Conservation (phyloP, 441 rosid genomes). For the Croton laevigatus region DNA sequence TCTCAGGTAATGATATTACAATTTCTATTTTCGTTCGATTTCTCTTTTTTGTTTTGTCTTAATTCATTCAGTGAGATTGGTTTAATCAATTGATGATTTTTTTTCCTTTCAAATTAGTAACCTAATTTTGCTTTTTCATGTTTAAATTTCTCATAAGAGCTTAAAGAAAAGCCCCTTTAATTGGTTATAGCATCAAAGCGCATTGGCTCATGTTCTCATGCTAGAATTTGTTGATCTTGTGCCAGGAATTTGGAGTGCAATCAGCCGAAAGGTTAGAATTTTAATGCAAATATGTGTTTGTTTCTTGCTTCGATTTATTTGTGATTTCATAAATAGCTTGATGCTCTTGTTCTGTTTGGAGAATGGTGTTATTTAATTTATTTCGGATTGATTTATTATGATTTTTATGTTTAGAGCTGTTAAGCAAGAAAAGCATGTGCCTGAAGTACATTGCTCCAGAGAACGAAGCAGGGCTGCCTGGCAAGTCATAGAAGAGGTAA, state of each 20-base stretch:
- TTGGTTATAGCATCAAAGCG: slow-evolving; percentile 2
- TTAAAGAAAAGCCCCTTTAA: background rate
- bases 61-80: background rate
- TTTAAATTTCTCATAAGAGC: background rate
- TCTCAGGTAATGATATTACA: slow-evolving; percentile 18
- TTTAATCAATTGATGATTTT: background rate
- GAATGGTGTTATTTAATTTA: background rate
- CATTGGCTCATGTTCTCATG: background rate
- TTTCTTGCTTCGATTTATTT: background rate
- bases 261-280: slow-evolving; percentile 17
- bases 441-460: slow-evolving; percentile 83
- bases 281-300: background rate
- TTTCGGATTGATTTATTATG: background rate
- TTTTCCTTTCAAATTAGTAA: background rate
- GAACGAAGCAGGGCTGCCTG: slow-evolving; percentile 89
- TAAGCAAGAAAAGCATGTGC: slow-evolving; percentile 39
- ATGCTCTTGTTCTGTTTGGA: background rate
- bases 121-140: background rate
- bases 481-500: slow-evolving; percentile 76
- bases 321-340: background rate
- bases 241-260: slow-evolving; percentile 15
- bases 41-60: background rate
- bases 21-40: background rate
- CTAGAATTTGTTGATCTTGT: slow-evolving; percentile 4
- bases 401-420: slow-evolving; percentile 35